Evolutionary conservation across 306 rosid genomes (phyloP).

Genomic region (Potentilla sterilis): DNA sequence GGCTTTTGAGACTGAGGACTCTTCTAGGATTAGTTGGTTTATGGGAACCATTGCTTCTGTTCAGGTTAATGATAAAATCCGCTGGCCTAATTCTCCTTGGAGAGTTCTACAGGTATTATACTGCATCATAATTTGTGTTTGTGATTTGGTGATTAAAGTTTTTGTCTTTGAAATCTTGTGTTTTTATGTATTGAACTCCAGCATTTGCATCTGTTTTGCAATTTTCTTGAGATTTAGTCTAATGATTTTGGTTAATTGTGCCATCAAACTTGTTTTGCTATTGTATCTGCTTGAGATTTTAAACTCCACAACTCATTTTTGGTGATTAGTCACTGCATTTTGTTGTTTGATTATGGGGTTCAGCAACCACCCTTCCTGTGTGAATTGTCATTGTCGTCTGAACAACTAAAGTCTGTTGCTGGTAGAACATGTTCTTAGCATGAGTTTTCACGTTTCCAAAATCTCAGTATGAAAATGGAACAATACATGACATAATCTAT

Average conservation of each 20-base stretch:
- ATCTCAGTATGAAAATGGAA: background rate
- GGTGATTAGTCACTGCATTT: background rate
- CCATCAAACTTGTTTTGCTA: background rate
- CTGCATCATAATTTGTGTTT: background rate
- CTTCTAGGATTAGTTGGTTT: slow-evolving; percentile 94
- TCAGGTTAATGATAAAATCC: slow-evolving; percentile 75
- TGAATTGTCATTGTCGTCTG: slow-evolving; percentile 8
- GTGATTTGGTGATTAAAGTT: background rate
- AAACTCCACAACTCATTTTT: background rate
- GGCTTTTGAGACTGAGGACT: slow-evolving; percentile 99
- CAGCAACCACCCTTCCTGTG: background rate
- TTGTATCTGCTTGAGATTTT: slow-evolving; percentile 3
- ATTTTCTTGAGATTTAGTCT: background rate
- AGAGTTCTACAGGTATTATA: slow-evolving; percentile 81
- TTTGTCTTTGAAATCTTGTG: background rate
- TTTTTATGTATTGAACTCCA: background rate
- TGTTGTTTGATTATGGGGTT: background rate
- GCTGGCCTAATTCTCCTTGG: slow-evolving; percentile 99
- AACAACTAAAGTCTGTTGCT: slow-evolving; percentile 13
- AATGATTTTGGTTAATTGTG: background rate
- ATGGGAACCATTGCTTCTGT: slow-evolving; percentile 92
- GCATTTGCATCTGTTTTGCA: background rate
- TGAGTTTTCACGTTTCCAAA: background rate
- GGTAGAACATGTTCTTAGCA: slow-evolving; percentile 2
- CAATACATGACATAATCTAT: background rate